Evolutionary conservation across 352 stramenopile species (phyloP).

Genomic region (Peronospora belbahrii): DNA sequence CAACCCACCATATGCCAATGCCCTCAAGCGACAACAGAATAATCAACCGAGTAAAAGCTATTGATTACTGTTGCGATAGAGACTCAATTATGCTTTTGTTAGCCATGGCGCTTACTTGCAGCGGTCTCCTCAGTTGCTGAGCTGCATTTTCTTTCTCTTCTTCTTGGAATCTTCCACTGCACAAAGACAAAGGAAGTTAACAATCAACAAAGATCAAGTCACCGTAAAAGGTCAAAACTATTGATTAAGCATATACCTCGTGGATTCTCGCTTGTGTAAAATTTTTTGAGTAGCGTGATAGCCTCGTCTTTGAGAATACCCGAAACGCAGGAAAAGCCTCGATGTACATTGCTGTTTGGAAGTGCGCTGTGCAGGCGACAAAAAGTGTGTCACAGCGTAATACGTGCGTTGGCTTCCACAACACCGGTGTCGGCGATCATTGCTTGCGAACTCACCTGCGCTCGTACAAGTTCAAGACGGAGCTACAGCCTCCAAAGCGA

Average conservation of each 20-base stretch:
- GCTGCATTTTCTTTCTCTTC: conserved; percentile 44
- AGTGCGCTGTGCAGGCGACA: conserved; percentile 23
- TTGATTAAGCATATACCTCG: conserved; percentile 38
- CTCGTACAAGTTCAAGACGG: conserved; percentile 81
- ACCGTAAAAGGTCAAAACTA: neutral
- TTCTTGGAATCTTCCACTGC: conserved; percentile 78
- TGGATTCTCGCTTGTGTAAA: conserved; percentile 87
- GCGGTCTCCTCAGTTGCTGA: conserved; percentile 1
- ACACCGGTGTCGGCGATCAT: neutral
- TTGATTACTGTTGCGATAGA: conserved; percentile 3
- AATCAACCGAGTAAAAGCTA: conserved; percentile 19
- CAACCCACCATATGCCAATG: conserved; percentile 78
- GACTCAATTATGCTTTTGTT: conserved; percentile 7
- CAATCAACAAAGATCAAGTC: neutral
- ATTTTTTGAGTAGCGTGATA: conserved; percentile 75
- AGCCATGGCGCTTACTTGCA: neutral
- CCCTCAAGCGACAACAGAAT: conserved; percentile 43
- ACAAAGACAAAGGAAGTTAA: conserved; percentile 1
- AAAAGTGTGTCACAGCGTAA: neutral
- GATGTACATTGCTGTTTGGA: conserved; percentile 35
- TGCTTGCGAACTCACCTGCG: conserved; percentile 23
- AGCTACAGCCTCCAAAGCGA: conserved; percentile 89
- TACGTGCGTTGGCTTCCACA: neutral
- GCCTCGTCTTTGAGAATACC: conserved; percentile 83
- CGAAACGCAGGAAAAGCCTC: conserved; percentile 52